Conservation (phyloP, 1,139 yeast genomes). For the Magnusiomyces starmeri region DNA sequence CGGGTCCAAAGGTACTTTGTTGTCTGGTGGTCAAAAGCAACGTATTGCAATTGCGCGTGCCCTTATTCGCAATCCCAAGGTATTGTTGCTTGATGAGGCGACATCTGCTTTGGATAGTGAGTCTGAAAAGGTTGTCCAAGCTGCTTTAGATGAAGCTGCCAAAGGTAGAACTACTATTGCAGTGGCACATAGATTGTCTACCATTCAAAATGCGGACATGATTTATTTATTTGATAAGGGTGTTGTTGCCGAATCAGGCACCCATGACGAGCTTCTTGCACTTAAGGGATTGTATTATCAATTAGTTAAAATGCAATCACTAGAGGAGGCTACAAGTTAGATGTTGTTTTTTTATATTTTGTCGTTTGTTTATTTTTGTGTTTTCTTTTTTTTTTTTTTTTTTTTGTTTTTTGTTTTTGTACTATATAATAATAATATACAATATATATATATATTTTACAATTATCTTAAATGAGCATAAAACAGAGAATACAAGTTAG, state of each 20-base stretch:
- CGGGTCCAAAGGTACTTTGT: slow-evolving; percentile 73
- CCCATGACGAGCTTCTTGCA: slow-evolving; percentile 35
- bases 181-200: slow-evolving; percentile 84
- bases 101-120: slow-evolving; percentile 75
- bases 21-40: slow-evolving; percentile 85
- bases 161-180: slow-evolving; percentile 80
- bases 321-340: no score
- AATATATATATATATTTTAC: not conserved
- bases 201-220: slow-evolving; percentile 88
- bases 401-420: not conserved
- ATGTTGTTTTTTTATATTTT: not conserved
- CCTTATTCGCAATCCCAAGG: slow-evolving; percentile 58
- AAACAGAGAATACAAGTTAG: not conserved
- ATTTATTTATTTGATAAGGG: slow-evolving; percentile 74
- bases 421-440: not conserved
- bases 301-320: slow-evolving; percentile 36
- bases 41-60: slow-evolving; percentile 75
- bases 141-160: slow-evolving; percentile 50
- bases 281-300: slow-evolving; percentile 36
- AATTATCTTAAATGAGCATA: not conserved
- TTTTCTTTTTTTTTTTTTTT: not conserved
- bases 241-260: slow-evolving; percentile 64
- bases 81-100: slow-evolving; percentile 67
- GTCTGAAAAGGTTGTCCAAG: slow-evolving; percentile 73
- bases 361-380: not conserved